Conservation (phyloP, 805 yeast genomes). For the Cyberlindnera mississippiensis region DNA sequence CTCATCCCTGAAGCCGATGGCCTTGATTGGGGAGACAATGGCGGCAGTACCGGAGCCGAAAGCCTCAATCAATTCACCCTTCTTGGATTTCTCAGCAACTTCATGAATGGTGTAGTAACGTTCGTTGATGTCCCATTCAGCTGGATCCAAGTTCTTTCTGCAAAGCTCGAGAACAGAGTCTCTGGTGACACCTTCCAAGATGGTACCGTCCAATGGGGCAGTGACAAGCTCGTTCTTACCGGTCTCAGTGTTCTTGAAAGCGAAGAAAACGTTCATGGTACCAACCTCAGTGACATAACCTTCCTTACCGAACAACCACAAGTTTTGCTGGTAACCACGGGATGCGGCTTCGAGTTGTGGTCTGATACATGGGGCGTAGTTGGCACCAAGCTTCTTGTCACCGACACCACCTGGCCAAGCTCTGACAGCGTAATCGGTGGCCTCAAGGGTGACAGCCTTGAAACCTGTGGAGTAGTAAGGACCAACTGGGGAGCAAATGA, state of each 20-base stretch:
- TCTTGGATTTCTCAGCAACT: conserved; percentile 68
- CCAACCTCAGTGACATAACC: conserved; percentile 92
- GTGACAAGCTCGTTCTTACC: conserved; percentile 92
- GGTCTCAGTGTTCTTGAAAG: conserved; percentile 63
- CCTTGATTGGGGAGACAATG: conserved; percentile 88
- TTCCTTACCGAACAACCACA: conserved; percentile 94
- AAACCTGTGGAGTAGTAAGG: conserved; percentile 95
- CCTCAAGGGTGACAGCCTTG: conserved; percentile 92
- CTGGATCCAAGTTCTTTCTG: conserved; percentile 65
- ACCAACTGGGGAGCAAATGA: conserved; percentile 94
- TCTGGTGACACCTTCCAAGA: conserved; percentile 94
- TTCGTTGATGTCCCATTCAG: conserved; percentile 81
- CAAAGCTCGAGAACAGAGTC: conserved; percentile 79
- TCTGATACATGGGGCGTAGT: conserved; percentile 91
- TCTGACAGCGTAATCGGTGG: conserved; percentile 93
- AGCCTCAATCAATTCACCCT: conserved; percentile 88
- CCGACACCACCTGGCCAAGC: conserved; percentile 99
- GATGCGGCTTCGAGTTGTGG: conserved; percentile 89
- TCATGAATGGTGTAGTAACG: conserved; percentile 80
- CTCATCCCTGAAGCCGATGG: conserved; percentile 74
- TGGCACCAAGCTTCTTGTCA: conserved; percentile 93
- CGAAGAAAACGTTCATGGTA: conserved; percentile 93
- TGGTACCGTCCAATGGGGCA: conserved; percentile 96
- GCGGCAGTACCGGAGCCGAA: conserved; percentile 99
- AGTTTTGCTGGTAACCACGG: conserved; percentile 92